These are phyloP conservation scores for Rhizophora apiculata DNA, from an alignment of 345 rosid species.

Conservation along the genomic window DNA sequence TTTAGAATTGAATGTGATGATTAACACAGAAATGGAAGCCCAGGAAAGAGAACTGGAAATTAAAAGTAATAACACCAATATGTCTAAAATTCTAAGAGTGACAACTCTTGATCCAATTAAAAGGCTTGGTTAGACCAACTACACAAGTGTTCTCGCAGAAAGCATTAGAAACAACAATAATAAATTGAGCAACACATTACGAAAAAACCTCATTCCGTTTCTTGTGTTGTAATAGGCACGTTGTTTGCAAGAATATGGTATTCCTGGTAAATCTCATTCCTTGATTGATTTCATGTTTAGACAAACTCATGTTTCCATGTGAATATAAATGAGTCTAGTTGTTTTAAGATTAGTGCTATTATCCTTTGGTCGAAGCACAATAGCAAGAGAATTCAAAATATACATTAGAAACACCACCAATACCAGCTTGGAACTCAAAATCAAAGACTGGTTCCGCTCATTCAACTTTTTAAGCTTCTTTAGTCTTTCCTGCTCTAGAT, in stretches of 20 bases:
- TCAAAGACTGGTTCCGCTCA: conserved; percentile 44
- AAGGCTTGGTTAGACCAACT: no score
- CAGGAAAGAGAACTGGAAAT: background rate
- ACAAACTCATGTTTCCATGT: no score
- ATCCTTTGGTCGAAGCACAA: background rate
- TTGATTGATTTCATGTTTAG: no score
- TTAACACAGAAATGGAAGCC: background rate
- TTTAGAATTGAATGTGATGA: background rate
- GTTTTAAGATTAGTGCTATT: background rate
- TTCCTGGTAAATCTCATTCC: no score
- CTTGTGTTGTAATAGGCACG: no score
- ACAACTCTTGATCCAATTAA: no score
- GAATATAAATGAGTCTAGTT: no score
- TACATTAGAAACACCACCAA: conserved; percentile 4
- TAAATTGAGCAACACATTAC: no score
- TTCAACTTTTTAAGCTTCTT: conserved; percentile 58
- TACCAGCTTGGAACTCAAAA: conserved; percentile 53
- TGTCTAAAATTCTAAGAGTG: background rate
- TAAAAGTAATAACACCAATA: background rate
- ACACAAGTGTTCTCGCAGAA: no score
- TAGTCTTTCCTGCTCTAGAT: conserved; percentile 57
- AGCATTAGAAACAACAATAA: no score
- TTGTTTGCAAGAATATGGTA: no score
- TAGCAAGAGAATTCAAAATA: conserved; percentile 1
- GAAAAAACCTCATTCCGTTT: no score